Percentiles rank a stretch among this genome's conserved stretches.
Conservation (phyloP, 2,329 filamentous ascomycete genomes). For the Pseudonectria buxi region DNA sequence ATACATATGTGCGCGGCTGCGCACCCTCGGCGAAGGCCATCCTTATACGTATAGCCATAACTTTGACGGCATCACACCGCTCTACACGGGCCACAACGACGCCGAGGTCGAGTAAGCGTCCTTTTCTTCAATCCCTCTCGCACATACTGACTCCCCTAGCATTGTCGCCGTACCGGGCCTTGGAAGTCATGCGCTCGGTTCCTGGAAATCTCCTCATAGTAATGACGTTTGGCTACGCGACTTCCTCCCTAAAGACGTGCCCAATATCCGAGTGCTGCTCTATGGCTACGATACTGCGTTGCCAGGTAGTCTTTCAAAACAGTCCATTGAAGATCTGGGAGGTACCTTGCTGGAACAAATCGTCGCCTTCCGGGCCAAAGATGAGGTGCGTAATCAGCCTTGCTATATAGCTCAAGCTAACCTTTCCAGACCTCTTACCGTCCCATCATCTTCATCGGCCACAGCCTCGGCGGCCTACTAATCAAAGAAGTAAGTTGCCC, state of each 20-base stretch:
- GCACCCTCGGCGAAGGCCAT: neutral
- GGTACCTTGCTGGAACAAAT: constrained; percentile 9
- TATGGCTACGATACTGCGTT: constrained; percentile 26
- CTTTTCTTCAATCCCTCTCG: neutral
- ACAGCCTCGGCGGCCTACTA: constrained; percentile 22
- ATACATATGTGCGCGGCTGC: constrained; percentile 1
- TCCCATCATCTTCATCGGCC: constrained; percentile 8
- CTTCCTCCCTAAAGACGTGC: constrained; percentile 17
- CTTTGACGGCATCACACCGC: constrained; percentile 22
- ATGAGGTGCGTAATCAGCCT: constrained; percentile 5
- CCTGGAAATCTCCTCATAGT: constrained; percentile 19
- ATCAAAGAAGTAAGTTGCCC: constrained; percentile 18
- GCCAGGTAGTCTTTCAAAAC: constrained; percentile 12
- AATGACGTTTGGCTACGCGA: constrained; percentile 25
- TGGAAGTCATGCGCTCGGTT: constrained; percentile 22
- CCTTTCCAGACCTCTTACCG: constrained; percentile 3
- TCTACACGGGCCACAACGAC: constrained; percentile 10
- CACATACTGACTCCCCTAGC: constrained; percentile 7
- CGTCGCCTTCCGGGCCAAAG: constrained; percentile 7
- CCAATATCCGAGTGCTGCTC: constrained; percentile 17
- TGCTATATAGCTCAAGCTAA: constrained; percentile 1
- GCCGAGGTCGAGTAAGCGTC: constrained; percentile 15
- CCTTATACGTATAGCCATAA: constrained; percentile 1
- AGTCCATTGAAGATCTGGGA: constrained; percentile 15
- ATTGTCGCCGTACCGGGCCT: constrained; percentile 24